Percentiles rank a stretch among this genome's conserved stretches.
phyloP scores from a whole-genome alignment of 2,329 filamentous ascomycete species.

The Albifimbria verrucaria region DNA sequence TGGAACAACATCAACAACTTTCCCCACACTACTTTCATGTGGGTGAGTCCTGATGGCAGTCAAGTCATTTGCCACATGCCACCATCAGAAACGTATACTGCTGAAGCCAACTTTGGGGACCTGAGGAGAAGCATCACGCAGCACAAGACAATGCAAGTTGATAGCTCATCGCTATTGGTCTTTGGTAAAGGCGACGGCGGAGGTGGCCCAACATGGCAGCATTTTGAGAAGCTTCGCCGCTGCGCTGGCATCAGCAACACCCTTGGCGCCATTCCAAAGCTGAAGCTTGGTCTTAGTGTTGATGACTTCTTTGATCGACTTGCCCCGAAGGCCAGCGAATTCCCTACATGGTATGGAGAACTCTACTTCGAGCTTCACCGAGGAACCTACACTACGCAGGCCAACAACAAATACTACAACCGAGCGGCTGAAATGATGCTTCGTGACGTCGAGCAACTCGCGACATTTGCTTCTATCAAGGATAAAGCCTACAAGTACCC shows the following conservation, averaged over 20 bases:
- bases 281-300: constrained; percentile 85
- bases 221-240: constrained; percentile 89
- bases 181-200: constrained; percentile 97
- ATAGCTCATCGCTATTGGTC: constrained; percentile 83
- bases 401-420: constrained; percentile 96
- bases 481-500: constrained; percentile 79
- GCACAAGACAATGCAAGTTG: constrained; percentile 94
- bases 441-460: constrained; percentile 82
- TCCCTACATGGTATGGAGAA: constrained; percentile 97
- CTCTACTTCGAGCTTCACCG: constrained; percentile 97
- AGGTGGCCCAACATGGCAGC: constrained; percentile 89
- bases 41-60: constrained; percentile 92
- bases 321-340: constrained; percentile 72
- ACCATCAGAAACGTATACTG: constrained; percentile 91
- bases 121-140: constrained; percentile 84
- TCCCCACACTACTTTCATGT: constrained; percentile 98
- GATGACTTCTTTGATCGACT: constrained; percentile 91
- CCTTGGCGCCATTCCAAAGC: constrained; percentile 72
- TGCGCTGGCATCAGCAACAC: constrained; percentile 91
- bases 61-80: constrained; percentile 98
- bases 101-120: constrained; percentile 91
- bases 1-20: constrained; percentile 99
- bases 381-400: constrained; percentile 94
- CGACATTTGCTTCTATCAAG: constrained; percentile 78
- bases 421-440: constrained; percentile 80